Evolutionary conservation across 2,329 filamentous ascomycete species (phyloP).

Genomic region (Lanzia echinophila): DNA sequence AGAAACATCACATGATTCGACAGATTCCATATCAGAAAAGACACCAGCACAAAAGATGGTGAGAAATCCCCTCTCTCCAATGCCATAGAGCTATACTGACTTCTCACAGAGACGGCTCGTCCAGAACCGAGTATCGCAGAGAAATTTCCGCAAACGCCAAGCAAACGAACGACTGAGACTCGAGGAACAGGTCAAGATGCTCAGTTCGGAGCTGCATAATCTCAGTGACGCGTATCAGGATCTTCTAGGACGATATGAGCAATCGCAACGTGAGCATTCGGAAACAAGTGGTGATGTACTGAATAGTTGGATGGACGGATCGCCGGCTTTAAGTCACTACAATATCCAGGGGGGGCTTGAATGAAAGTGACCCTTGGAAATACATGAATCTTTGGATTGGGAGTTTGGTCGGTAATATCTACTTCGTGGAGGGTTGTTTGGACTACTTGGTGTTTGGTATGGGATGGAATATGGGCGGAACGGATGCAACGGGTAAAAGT

Average conservation of each 20-base stretch:
- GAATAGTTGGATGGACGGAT: slow-evolving; percentile 1
- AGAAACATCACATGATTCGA: slow-evolving; percentile 11
- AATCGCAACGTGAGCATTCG: slow-evolving; percentile 2
- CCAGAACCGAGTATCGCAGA: slow-evolving; percentile 9
- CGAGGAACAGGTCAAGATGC: slow-evolving; percentile 9
- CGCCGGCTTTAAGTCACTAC: not conserved
- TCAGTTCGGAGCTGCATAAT: slow-evolving; percentile 6
- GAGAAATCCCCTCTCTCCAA: not conserved
- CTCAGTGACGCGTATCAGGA: slow-evolving; percentile 7
- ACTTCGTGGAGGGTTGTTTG: not conserved
- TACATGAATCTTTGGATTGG: not conserved
- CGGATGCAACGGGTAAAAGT: not conserved
- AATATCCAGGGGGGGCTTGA: not conserved
- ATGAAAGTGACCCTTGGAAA: not conserved
- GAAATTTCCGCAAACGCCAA: slow-evolving; percentile 11
- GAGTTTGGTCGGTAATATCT: not conserved
- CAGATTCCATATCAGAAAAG: slow-evolving; percentile 5
- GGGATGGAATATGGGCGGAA: not conserved
- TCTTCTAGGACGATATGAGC: slow-evolving; percentile 4
- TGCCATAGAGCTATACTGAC: not conserved
- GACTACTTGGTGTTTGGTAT: not conserved
- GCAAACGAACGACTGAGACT: slow-evolving; percentile 8
- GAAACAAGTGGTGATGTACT: slow-evolving; percentile 1
- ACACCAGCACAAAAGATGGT: slow-evolving; percentile 11
- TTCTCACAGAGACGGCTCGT: slow-evolving; percentile 5